Conservation (phyloP, 768 basidiomycete species). For the Rossbeevera mucosa region DNA sequence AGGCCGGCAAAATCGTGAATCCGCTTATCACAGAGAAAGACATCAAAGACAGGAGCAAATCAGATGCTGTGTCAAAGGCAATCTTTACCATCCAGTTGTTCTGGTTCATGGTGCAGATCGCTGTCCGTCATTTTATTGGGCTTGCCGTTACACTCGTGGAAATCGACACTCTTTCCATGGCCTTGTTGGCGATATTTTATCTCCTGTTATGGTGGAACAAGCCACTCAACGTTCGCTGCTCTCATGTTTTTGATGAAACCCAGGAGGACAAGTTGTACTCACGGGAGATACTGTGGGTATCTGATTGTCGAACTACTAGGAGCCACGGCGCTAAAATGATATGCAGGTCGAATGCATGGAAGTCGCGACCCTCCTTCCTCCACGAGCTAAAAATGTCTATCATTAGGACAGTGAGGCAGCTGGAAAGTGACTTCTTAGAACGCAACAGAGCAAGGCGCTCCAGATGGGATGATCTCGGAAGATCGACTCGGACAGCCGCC, state of each 20-base stretch:
- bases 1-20: neutral
- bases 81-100: neutral
- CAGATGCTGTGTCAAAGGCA: neutral
- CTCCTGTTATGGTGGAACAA: conserved; percentile 1
- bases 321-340: neutral
- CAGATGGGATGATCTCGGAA: too few species aligned
- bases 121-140: neutral
- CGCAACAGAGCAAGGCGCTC: too few species aligned
- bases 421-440: too few species aligned
- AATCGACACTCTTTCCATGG: neutral
- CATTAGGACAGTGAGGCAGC: too few species aligned
- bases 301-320: neutral
- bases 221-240: neutral
- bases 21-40: neutral
- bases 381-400: neutral
- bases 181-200: neutral
- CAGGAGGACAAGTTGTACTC: neutral
- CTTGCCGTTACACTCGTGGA: neutral
- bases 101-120: neutral
- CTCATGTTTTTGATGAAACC: neutral
- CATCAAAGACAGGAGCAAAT: conserved; percentile 2
- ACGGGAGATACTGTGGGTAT: neutral
- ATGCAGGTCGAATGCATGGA: neutral
- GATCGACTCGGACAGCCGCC: too few species aligned
- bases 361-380: neutral